Base-by-base conservation (phyloP, 2,329 filamentous ascomycete genomes). In the Bipolaris cookei region DNA sequence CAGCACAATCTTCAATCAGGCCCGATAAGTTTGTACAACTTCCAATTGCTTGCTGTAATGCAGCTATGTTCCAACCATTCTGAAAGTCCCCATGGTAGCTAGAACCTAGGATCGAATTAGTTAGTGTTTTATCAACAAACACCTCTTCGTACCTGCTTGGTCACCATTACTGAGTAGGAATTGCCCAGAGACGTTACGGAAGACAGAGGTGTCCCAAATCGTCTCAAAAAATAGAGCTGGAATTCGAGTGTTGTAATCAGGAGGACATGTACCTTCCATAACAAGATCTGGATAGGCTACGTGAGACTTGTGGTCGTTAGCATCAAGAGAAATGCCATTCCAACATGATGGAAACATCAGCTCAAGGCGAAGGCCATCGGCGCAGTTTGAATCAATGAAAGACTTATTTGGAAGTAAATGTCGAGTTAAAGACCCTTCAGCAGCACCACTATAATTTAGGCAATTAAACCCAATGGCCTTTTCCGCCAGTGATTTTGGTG, bases 101-200 rank as follows among this genome's bases (percentile, higher is more conserved):
- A 79, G 83, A 55, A 53, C 53, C 56, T 59, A 20, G 32, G 18
- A 50, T 53, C n/a, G 21, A 51, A 51, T 54, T 39, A 54, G 54
- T 32, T 44, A 47, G 48, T 10, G 28, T 47, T 37, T 16, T n/a
- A 50, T 56, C 42, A 42, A 14, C 37, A 54, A 20, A 54, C 39
- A 20, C 11, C 35, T 38, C 47, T 47, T 58, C 48, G 34, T 59
- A 59, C 59, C 52, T 49, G 51, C 88, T 23, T 85, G 82, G 69
- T 97, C 92, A 60, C 91, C 91, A 66, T 92, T 92, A 46, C 91
- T 81, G 47, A 96, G 78, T 47, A 92, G 82, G 69, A 96, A 97
- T 63, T 86, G 77, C 50, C 92, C 91, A 6, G 83, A 78, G 20
- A 83, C 77, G 54, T 83, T 83, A 23, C 78, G 79, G 76, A 90